Evolutionary conservation across 106 monocot genomes (phyloP).

Genomic region (Apostasia ramifera): DNA sequence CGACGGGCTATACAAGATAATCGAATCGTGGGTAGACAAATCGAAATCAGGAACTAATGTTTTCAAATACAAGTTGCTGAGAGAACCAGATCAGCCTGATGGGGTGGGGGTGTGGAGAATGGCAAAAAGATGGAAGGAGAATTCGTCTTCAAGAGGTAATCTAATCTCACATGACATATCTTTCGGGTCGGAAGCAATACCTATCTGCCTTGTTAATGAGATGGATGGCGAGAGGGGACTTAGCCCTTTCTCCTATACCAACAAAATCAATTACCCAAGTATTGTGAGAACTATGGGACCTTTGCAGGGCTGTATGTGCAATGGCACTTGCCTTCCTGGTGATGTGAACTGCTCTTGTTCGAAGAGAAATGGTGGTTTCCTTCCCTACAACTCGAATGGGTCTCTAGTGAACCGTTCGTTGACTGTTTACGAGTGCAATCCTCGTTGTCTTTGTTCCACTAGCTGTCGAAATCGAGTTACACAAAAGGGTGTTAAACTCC

Average conservation of each 20-base stretch:
- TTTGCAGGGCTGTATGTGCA: slow-evolving; percentile 45
- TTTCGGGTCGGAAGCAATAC: slow-evolving; percentile 40
- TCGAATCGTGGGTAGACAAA: slow-evolving; percentile 54
- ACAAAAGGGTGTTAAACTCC: slow-evolving; percentile 39
- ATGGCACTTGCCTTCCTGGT: slow-evolving; percentile 44
- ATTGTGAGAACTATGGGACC: slow-evolving; percentile 7
- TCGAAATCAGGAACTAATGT: slow-evolving; percentile 55
- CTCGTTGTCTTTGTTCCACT: slow-evolving; percentile 33
- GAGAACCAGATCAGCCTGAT: slow-evolving; percentile 58
- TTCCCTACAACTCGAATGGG: too few relatives aligned
- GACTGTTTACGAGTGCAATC: slow-evolving; percentile 38
- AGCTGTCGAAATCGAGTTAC: slow-evolving; percentile 55
- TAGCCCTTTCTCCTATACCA: slow-evolving; percentile 39
- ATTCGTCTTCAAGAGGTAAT: slow-evolving; percentile 37
- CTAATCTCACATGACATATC: slow-evolving; percentile 53
- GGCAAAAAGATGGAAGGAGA: slow-evolving; percentile 44
- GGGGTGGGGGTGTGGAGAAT: slow-evolving; percentile 43
- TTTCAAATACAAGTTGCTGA: slow-evolving; percentile 63
- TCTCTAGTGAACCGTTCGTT: too few relatives aligned
- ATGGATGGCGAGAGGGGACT: slow-evolving; percentile 46
- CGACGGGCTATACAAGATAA: slow-evolving; percentile 71
- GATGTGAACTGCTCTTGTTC: slow-evolving; percentile 43
- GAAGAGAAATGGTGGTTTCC: too few relatives aligned
- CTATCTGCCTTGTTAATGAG: slow-evolving; percentile 75
- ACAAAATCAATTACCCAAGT: slow-evolving; percentile 22